Base-by-base conservation (phyloP, 1,284 basidiomycete species). In the Rugosomyces carneus region DNA sequence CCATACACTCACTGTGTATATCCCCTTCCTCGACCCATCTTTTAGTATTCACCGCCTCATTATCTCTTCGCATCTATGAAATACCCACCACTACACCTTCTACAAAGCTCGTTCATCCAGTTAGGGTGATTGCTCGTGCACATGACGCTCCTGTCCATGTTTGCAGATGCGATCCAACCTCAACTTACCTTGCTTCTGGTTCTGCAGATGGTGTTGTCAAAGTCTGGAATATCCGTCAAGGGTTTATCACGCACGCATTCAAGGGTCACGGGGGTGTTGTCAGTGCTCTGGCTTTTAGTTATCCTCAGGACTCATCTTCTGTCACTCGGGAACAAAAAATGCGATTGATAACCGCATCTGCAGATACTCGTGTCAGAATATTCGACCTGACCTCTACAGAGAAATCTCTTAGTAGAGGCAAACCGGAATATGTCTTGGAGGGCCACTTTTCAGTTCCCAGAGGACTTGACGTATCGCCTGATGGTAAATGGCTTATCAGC, bases 211-310 rank as follows among this genome's bases (percentile, higher is more conserved):
- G 96, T 11, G 79, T 90, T 16, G 95, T 97, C 46, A 98, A 98
- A 72, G 89, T 99, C 7, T 99, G 93, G 93, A 89, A 98, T 62
- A 79, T 95, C 37, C 69, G 75, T 2, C 82, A 84, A 15, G 95
- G 93, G 7, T 94, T 86, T 63, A 81, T 90, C 34, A 99, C 96
- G 0, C 96, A 99, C 64, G 77, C 93, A 10, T 94, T 97, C 73
- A 89, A 89, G 59, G 95, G 95, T 8, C 96, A 98, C 60, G 96
- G 94, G 5, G 95, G 96, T 13, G 89, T 97, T 42, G 87, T 98
- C 57, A 92, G 89, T 51, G 89, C 96, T 7, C 71, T 96, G 42
- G 72, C 78, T 37, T 97, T 95, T 68, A 84, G 85, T 61, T 88
- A 80, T 60, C 78, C 84, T 45, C 71, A 72, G 50, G 70, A 82